Base-by-base conservation (phyloP, 1,284 basidiomycete genomes). In the Puccinia triticina region DNA sequence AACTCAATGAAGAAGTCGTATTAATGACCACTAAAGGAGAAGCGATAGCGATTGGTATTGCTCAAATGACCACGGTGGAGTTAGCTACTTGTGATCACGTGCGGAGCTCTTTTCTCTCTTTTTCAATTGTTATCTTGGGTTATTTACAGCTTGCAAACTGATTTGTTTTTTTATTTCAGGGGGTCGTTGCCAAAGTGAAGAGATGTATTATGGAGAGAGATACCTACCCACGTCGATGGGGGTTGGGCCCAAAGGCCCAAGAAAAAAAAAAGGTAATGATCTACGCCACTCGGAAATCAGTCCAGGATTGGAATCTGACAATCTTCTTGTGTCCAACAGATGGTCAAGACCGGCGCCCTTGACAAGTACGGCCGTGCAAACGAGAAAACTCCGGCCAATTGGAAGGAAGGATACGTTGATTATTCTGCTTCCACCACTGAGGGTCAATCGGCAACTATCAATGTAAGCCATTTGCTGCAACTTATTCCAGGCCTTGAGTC, bases 21-120 rank as follows among this genome's bases (percentile, higher is more conserved):
- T 89, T 99, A 84, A 99, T 99, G 96, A 99, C 97, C 80, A 99
- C 97, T 71, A 99, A 99, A 90, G 97, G 96, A 85, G 97, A 99
- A 88, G 97, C 95, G 61, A 98, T 99, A 86, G 97, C 97, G 37
- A 91, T 99, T 71, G 97, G 94, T 53, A 88, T 88, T 83, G 94
- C 95, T n/a, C 94, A 96, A 87, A 99, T 99, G 97, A 94, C 95
- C 18, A 98, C 96, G 14, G 96, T 97, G 83, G 97, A 99, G 88
- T 91, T 99, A 78, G 94, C 95, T 26, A 97, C 96, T 14, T 98
- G 96, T 88, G 96, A 99, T 88, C 97, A 99, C 87, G 97, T 73
- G 11, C 2, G 78, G 72, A 40, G 37, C 21, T 48, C 26, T 11
- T 46, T 32, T 8, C 29, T 48, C 46, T 18, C 26, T 26, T 50